A percentile compares a stretch with the other conserved stretches of the same genome.
Evolutionary conservation across 2,329 filamentous ascomycete genomes (phyloP).

Genomic region (Botrytis sinoallii): DNA sequence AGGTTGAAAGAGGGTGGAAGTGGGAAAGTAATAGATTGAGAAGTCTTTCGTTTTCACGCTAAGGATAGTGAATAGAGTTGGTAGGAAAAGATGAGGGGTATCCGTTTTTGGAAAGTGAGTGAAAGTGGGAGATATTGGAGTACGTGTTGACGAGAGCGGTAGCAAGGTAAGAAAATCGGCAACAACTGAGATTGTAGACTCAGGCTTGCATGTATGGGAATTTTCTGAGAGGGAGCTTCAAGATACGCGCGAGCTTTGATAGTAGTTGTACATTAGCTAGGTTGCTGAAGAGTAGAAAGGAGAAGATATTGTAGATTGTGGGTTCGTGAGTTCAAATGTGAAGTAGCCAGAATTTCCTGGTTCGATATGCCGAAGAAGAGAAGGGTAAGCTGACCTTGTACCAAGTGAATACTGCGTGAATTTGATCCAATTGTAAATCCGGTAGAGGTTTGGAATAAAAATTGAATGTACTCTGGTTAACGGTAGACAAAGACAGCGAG

Average conservation of each 20-base stretch:
- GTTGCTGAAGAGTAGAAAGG: neutral
- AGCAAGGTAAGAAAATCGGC: neutral
- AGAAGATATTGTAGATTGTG: neutral
- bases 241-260: too few relatives aligned
- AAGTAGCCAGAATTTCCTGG: too few relatives aligned
- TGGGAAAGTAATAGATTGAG: neutral
- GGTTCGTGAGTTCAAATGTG: neutral
- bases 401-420: neutral
- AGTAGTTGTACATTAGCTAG: neutral
- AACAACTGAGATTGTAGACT: neutral
- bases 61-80: conserved; percentile 9
- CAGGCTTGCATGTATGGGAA: neutral
- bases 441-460: too few relatives aligned
- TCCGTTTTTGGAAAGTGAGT: neutral
- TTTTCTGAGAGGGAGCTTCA: too few relatives aligned
- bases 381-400: too few relatives aligned
- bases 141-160: neutral
- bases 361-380: neutral
- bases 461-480: neutral
- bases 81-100: neutral
- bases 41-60: neutral
- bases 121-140: neutral
- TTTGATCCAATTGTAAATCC: neutral
- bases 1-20: neutral
- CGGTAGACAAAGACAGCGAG: neutral